These are phyloP conservation scores for Suhomyces maxii DNA, from an alignment of 1,139 yeast genomes.

Conservation along the genomic window DNA sequence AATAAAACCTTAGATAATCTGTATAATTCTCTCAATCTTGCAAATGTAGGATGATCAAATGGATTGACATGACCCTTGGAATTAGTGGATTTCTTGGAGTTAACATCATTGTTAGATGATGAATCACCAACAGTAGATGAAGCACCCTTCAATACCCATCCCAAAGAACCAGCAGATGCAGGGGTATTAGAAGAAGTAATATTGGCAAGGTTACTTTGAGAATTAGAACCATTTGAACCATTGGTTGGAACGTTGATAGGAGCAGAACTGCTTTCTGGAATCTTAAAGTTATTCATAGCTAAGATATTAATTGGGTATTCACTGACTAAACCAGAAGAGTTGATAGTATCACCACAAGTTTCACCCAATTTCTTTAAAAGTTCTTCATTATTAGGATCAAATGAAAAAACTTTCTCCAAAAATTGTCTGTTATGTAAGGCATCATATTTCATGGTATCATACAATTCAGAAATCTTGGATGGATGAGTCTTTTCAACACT, in stretches of 20 bases:
- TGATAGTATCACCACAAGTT: constrained; percentile 53
- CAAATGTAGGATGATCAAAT: constrained; percentile 79
- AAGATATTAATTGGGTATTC: constrained; percentile 78
- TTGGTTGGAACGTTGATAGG: constrained; percentile 13
- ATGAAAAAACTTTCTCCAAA: constrained; percentile 77
- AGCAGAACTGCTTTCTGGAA: constrained; percentile 29
- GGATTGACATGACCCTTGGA: constrained; percentile 49
- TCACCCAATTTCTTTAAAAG: constrained; percentile 37
- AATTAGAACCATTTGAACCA: constrained; percentile 9
- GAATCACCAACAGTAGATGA: constrained; percentile 26
- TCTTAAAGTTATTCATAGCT: constrained; percentile 74
- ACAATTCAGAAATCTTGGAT: constrained; percentile 90
- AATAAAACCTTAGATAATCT: constrained; percentile 88
- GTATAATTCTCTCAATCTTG: constrained; percentile 82
- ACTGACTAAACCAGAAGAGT: constrained; percentile 64
- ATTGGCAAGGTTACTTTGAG: constrained; percentile 32
- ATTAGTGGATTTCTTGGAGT: constrained; percentile 19
- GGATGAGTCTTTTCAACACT: constrained; percentile 97
- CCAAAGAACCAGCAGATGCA: constrained; percentile 65
- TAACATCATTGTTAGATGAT: constrained; percentile 23
- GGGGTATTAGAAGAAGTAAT: constrained; percentile 29
- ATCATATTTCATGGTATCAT: constrained; percentile 98
- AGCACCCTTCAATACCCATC: constrained; percentile 69
- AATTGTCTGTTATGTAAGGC: constrained; percentile 94
- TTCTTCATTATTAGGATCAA: constrained; percentile 56